Base-by-base conservation (phyloP, 345 rosid genomes). In the Linum usitatissimum region DNA sequence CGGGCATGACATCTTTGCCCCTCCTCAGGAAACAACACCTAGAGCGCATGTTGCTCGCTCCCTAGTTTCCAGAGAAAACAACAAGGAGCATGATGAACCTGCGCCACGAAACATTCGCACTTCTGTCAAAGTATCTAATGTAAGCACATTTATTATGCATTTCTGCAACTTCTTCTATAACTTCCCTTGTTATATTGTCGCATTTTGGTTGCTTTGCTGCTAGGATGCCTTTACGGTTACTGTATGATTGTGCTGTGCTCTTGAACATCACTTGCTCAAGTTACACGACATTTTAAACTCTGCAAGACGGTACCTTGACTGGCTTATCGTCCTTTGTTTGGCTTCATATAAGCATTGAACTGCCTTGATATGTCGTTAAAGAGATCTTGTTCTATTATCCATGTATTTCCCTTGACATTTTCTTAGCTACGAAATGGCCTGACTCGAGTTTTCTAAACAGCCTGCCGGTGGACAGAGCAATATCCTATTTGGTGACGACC, bases 381-480 rank as follows among this genome's bases (percentile, higher is more conserved):
- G 8, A 34, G 30, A 23, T 30, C 2, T 12, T 40, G 51, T 28
- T 48, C 9, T 9, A n/a, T 21, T 19, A 38, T 64, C 18, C 59
- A 8, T 9, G 45, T 45, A 23, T 23, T 23, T 2, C 28, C 28
- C 28, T 34, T 36, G 57, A 12, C 51, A n/a, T 54, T 15, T 8
- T 6, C 51, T 42, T 45, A 18, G 7, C 18, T 57, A 19, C 38
- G 57, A 10, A 55, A n/a, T 60, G 20, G 5, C 5, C 13, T 13
- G 59, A 53, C 28, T 3, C 2, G 55, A 59, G 54, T 62, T 6
- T 61, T 48, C 42, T 61, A 17, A 55, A 34, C 71, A 84, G 90
- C 88, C 86, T 65, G 87, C 91, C 30, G 95, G 95, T 74, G 95
- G 95, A 57, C 91, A 83, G 71, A 83, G 89, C 62, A 85, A 80